phyloP scores from a whole-genome alignment of 1,139 yeast genomes.

The Geotrichum europaeum region DNA sequence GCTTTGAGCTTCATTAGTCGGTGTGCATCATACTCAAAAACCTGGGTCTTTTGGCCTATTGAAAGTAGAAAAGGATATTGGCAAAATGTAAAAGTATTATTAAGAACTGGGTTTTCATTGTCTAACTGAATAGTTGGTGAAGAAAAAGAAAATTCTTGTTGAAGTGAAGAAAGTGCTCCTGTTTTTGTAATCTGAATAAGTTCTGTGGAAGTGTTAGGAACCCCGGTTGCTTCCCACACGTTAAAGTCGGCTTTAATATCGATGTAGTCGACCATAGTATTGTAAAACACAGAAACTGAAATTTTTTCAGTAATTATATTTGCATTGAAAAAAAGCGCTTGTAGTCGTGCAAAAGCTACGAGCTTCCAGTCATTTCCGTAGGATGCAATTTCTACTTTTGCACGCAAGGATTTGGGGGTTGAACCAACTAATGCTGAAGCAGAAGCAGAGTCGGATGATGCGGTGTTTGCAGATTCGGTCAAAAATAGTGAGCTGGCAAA shows the following conservation, averaged over 20 bases:
- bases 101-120: slow-evolving; percentile 3
- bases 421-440: background rate
- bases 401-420: background rate
- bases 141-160: background rate
- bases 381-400: slow-evolving; percentile 47
- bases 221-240: slow-evolving; percentile 52
- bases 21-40: slow-evolving; percentile 76
- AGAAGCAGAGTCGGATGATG: background rate
- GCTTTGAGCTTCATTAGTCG: slow-evolving; percentile 82
- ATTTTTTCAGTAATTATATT: slow-evolving; percentile 41
- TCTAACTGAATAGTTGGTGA: slow-evolving; percentile 4
- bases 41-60: slow-evolving; percentile 71
- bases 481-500: background rate
- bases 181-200: background rate
- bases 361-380: slow-evolving; percentile 83
- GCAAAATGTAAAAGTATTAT: slow-evolving; percentile 44
- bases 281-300: slow-evolving; percentile 60
- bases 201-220: background rate
- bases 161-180: background rate
- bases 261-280: slow-evolving; percentile 73
- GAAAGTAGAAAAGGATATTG: slow-evolving; percentile 79
- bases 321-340: slow-evolving; percentile 52
- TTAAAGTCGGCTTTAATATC: slow-evolving; percentile 76
- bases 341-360: slow-evolving; percentile 54
- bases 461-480: background rate